Conservation (phyloP, 768 basidiomycete genomes). For the Lactifluus echinatus region DNA sequence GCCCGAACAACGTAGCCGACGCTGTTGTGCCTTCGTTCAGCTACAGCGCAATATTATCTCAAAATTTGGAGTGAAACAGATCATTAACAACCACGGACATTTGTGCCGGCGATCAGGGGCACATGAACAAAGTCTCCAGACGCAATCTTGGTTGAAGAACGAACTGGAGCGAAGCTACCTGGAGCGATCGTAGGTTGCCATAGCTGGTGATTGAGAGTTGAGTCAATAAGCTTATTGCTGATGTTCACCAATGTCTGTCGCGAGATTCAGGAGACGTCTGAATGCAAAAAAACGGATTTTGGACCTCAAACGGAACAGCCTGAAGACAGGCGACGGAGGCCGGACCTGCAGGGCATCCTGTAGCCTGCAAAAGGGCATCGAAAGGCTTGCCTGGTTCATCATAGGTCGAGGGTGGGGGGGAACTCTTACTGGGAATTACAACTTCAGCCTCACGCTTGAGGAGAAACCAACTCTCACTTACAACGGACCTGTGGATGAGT, state of each 20-base stretch:
- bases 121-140: conserved; percentile 42
- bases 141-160: conserved; percentile 36
- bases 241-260: conserved; percentile 38
- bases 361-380: conserved; percentile 35
- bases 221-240: conserved; percentile 38
- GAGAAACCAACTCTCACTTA: conserved; percentile 23
- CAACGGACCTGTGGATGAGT: conserved; percentile 45
- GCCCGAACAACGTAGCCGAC: conserved; percentile 32
- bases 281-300: not conserved
- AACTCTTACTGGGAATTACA: conserved; percentile 36
- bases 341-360: conserved; percentile 36
- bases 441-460: not conserved
- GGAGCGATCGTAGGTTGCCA: conserved; percentile 46
- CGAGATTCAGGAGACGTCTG: not conserved
- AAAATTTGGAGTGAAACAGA: conserved; percentile 40
- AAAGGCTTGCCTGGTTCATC: conserved; percentile 47
- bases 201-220: conserved; percentile 42
- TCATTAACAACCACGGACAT: conserved; percentile 36
- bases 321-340: conserved; percentile 38
- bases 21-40: conserved; percentile 47
- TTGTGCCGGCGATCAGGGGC: conserved; percentile 44
- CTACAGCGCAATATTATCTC: conserved; percentile 29
- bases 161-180: conserved; percentile 38
- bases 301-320: conserved; percentile 36
- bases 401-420: conserved; percentile 39